Conservation (phyloP, 306 rosid species). For the Acacia confusa region DNA sequence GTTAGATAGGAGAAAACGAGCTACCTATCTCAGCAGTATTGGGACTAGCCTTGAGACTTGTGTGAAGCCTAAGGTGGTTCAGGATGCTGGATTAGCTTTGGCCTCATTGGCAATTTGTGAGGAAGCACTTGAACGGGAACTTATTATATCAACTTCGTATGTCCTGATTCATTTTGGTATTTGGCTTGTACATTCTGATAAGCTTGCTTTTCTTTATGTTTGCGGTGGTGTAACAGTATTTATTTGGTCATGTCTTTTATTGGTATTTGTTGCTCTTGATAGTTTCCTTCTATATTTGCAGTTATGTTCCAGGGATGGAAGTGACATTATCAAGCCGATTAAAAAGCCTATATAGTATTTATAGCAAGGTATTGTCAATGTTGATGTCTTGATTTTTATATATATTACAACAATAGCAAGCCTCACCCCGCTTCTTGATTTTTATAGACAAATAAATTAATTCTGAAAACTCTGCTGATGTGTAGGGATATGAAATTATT, state of each 20-base stretch:
- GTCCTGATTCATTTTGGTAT: slow-evolving; percentile 44
- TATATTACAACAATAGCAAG: background rate
- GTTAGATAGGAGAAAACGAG: slow-evolving; percentile 73
- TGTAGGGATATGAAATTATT: slow-evolving; percentile 23
- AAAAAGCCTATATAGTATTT: slow-evolving; percentile 91
- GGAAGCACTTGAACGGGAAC: slow-evolving; percentile 91
- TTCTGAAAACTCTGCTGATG: slow-evolving; percentile 7
- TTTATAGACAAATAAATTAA: slow-evolving; percentile 21
- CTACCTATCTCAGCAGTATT: slow-evolving; percentile 62
- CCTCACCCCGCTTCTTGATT: background rate
- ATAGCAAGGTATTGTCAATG: slow-evolving; percentile 71
- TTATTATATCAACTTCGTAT: slow-evolving; percentile 91
- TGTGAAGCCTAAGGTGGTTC: slow-evolving; percentile 76
- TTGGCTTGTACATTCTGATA: slow-evolving; percentile 35
- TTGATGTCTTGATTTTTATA: slow-evolving; percentile 29
- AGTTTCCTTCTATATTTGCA: slow-evolving; percentile 45
- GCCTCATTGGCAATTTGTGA: slow-evolving; percentile 81
- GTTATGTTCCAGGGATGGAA: slow-evolving; percentile 98
- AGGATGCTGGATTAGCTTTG: slow-evolving; percentile 84
- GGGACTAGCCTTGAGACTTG: slow-evolving; percentile 44
- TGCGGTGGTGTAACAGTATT: background rate
- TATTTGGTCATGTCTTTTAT: slow-evolving; percentile 15
- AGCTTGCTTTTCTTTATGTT: slow-evolving; percentile 20
- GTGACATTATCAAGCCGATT: slow-evolving; percentile 88
- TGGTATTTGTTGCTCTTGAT: slow-evolving; percentile 22